phyloP scores from a whole-genome alignment of 169 alveolate genomes.

The Plasmodium fragile region DNA sequence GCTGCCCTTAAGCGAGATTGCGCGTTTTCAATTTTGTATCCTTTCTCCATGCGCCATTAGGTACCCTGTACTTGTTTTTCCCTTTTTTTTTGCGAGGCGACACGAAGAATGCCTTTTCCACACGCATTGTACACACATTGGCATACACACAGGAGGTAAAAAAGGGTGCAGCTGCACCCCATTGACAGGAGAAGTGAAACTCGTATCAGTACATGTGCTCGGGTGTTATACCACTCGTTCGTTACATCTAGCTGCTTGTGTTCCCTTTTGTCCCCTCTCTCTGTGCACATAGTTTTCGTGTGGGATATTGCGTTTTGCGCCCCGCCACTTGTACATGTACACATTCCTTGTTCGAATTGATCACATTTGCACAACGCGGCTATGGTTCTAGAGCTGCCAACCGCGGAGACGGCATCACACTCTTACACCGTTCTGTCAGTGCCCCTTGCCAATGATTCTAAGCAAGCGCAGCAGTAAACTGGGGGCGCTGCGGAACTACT shows the following conservation, averaged over 20 bases:
- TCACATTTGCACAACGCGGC: background rate
- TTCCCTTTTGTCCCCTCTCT: background rate
- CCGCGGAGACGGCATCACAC: background rate
- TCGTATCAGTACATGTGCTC: background rate
- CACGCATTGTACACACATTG: background rate
- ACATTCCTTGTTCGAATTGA: no score
- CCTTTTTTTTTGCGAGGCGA: background rate
- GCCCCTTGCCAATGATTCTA: background rate
- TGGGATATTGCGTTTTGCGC: background rate
- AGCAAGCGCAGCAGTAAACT: background rate
- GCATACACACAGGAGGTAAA: background rate
- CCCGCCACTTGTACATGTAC: background rate
- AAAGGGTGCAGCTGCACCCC: background rate
- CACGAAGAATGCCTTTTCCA: background rate
- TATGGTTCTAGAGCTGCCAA: background rate
- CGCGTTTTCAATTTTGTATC: no score
- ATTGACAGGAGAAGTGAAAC: background rate
- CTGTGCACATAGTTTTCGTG: background rate
- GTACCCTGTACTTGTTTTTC: background rate
- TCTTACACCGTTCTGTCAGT: background rate
- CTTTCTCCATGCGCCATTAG: background rate
- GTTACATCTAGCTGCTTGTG: background rate
- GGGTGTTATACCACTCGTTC: background rate
- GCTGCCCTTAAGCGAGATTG: background rate
- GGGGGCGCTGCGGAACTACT: constrained; percentile 15